phyloP scores from a whole-genome alignment of 108 stramenopile genomes.

The Nitzschia sp. region DNA sequence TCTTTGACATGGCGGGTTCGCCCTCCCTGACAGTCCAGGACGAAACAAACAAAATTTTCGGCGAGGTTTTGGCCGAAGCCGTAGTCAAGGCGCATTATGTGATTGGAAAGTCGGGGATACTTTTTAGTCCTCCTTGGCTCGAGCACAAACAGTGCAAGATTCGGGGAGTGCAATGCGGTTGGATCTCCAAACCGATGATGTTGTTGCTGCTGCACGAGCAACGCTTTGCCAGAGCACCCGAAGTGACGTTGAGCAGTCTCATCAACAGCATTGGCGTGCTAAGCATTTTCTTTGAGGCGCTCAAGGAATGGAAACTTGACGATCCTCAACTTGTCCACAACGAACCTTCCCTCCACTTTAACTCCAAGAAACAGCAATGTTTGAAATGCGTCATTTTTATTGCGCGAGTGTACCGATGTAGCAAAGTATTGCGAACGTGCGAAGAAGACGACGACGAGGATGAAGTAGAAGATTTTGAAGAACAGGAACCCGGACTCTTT shows the following conservation, averaged over 20 bases:
- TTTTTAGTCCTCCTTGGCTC: constrained; percentile 26
- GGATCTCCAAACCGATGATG: constrained; percentile 23
- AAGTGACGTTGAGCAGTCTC: constrained; percentile 5
- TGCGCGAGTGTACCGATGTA: constrained; percentile 11
- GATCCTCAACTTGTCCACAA: neutral
- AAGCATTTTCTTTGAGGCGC: constrained; percentile 9
- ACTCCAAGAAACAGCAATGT: constrained; percentile 13
- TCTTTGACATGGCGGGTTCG: neutral
- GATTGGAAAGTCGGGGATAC: constrained; percentile 30
- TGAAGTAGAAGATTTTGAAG: neutral
- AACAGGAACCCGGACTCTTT: neutral
- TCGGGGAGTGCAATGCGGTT: constrained; percentile 19
- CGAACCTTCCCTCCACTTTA: constrained; percentile 13
- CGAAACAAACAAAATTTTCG: neutral
- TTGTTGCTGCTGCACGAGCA: constrained; percentile 19
- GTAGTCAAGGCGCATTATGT: constrained; percentile 8
- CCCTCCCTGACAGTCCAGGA: neutral
- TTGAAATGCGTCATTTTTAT: constrained; percentile 34
- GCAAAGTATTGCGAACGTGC: neutral
- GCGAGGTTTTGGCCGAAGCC: neutral
- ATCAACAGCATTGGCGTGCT: constrained; percentile 10
- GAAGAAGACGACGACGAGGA: neutral
- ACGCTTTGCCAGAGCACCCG: constrained; percentile 23
- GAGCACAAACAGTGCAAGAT: constrained; percentile 21
- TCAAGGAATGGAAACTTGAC: constrained; percentile 25